Evolutionary conservation across 208 protist species (phyloP).

Genomic region (Trypanosoma platydactyli): DNA sequence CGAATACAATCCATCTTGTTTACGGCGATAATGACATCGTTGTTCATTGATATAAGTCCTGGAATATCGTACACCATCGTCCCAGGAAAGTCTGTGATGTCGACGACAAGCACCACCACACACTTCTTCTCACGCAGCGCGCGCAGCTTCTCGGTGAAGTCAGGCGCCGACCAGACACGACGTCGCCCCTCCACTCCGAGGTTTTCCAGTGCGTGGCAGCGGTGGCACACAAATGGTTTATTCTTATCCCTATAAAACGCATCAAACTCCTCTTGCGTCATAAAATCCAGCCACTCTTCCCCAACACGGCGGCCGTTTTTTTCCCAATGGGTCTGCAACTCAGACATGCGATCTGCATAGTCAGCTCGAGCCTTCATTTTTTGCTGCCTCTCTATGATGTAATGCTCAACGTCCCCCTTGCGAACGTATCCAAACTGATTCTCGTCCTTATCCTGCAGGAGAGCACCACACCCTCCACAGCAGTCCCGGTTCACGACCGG

Average conservation of each 20-base stretch:
- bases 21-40: slow-evolving; percentile 86
- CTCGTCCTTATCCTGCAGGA: slow-evolving; percentile 76
- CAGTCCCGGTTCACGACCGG: slow-evolving; percentile 81
- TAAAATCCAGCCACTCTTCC: slow-evolving; percentile 93
- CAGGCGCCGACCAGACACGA: slow-evolving; percentile 87
- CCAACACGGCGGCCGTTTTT: slow-evolving; percentile 90
- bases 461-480: slow-evolving; percentile 84
- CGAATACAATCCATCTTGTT: slow-evolving; percentile 93
- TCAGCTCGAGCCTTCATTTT: slow-evolving; percentile 55
- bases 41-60: slow-evolving; percentile 92
- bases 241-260: slow-evolving; percentile 80
- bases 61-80: slow-evolving; percentile 91
- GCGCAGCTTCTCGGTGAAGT: slow-evolving; percentile 86
- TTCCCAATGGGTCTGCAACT: slow-evolving; percentile 87
- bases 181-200: slow-evolving; percentile 74
- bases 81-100: slow-evolving; percentile 91
- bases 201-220: slow-evolving; percentile 89
- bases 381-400: slow-evolving; percentile 54
- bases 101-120: slow-evolving; percentile 88
- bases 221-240: slow-evolving; percentile 80
- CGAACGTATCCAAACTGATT: slow-evolving; percentile 80
- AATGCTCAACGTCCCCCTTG: slow-evolving; percentile 73
- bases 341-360: slow-evolving; percentile 88
- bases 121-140: slow-evolving; percentile 79
- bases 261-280: slow-evolving; percentile 93